A percentile compares a stretch with the other conserved stretches of the same genome.
phyloP scores from a whole-genome alignment of 345 rosid genomes.

The Corymbia maculata region DNA sequence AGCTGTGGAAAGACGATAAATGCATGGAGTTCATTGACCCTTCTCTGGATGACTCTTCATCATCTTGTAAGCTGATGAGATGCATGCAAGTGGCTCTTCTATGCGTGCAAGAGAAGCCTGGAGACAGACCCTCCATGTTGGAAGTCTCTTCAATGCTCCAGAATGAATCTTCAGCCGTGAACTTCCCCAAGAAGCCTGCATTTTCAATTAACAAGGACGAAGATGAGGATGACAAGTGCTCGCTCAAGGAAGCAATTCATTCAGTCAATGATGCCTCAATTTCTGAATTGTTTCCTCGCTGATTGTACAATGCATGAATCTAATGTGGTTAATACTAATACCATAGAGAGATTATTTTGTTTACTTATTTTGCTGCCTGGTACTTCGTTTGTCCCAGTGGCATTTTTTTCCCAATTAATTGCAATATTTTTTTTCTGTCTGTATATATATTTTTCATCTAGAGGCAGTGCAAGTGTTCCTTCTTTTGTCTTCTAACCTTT shows the following conservation, averaged over 20 bases:
- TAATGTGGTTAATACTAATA: not conserved
- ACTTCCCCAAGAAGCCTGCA: slow-evolving; percentile 21
- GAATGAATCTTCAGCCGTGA: not conserved
- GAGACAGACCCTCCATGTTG: slow-evolving; percentile 20
- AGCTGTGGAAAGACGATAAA: slow-evolving; percentile 3
- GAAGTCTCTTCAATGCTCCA: slow-evolving; percentile 12
- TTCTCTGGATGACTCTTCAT: slow-evolving; percentile 10
- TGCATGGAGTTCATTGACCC: slow-evolving; percentile 14
- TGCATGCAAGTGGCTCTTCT: slow-evolving; percentile 22
- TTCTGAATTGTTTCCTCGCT: slow-evolving; percentile 17
- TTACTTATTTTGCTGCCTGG: not conserved
- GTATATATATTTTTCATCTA: not conserved
- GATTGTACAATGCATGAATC: not conserved
- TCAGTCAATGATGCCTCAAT: slow-evolving; percentile 11
- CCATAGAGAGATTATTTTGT: not conserved
- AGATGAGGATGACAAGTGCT: not conserved
- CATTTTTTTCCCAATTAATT: not conserved
- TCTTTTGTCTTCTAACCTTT: not conserved
- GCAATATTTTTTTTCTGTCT: rapidly evolving
- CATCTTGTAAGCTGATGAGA: not conserved
- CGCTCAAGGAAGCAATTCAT: not conserved
- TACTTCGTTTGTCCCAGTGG: not conserved
- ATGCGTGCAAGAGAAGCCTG: slow-evolving; percentile 16
- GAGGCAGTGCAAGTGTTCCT: not conserved
- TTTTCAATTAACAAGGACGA: not conserved